These are phyloP conservation scores for Wickerhamomyces sp. DNA, from an alignment of 1,139 yeast species.

Conservation along the genomic window DNA sequence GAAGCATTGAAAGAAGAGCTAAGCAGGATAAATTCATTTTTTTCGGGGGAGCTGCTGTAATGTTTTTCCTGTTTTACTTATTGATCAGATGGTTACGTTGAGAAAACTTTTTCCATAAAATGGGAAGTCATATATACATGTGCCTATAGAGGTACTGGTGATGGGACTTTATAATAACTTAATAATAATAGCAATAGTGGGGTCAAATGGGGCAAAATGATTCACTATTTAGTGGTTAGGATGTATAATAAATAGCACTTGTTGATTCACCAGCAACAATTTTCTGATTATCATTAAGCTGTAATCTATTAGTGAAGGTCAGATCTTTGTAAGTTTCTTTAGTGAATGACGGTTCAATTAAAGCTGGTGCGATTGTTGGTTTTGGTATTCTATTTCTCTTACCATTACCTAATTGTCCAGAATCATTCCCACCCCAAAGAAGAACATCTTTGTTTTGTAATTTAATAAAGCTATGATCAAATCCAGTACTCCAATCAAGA, in stretches of 20 bases:
- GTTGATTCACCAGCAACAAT: constrained; percentile 58
- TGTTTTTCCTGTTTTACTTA: constrained; percentile 65
- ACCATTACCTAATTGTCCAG: constrained; percentile 84
- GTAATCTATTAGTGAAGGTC: constrained; percentile 39
- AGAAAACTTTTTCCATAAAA: neutral
- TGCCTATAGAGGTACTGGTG: too few relatives aligned
- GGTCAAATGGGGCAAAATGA: neutral
- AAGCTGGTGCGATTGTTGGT: constrained; percentile 51
- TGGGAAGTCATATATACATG: too few relatives aligned
- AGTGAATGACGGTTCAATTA: constrained; percentile 46
- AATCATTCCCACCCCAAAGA: constrained; percentile 79
- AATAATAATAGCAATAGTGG: neutral
- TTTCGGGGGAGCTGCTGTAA: constrained; percentile 64
- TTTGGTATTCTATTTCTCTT: constrained; percentile 53
- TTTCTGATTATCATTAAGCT: constrained; percentile 47
- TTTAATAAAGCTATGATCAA: constrained; percentile 60
- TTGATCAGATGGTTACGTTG: constrained; percentile 58
- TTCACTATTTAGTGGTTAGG: neutral
- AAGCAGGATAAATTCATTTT: constrained; percentile 85
- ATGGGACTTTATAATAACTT: too few relatives aligned
- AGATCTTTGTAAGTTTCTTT: constrained; percentile 29
- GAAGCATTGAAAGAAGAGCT: constrained; percentile 79
- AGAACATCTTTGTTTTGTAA: constrained; percentile 62
- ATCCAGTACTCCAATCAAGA: constrained; percentile 53
- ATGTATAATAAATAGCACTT: constrained; percentile 59